Evolutionary conservation across 108 stramenopile species (phyloP), one percentile per base, ranked within the genome.

Genomic region (Bacterosira constricta): DNA sequence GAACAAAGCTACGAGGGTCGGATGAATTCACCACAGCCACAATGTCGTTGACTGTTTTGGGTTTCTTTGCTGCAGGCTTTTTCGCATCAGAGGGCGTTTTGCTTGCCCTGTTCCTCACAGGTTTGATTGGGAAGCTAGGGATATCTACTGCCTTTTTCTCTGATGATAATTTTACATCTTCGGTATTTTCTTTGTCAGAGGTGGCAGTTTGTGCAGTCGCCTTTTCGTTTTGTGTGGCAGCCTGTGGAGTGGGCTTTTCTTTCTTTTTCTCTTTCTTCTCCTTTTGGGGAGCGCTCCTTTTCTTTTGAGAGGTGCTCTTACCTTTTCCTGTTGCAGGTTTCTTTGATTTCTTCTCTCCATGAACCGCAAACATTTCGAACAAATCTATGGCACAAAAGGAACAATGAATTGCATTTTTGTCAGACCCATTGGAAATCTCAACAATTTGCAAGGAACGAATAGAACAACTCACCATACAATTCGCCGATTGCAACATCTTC

Each of bases 381-480:
- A 80, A 63, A 21, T 75, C 82, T 83, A n/a, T n/a, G n/a, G n/a
- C n/a, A n/a, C n/a, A n/a, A 3, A 30, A 49, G 18, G 49, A 27
- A 26, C 29, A 13, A 21, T 54, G 20, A 8, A 53, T 34, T 36
- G 2, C 9, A 31, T 13, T 51, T 53, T 20, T 37, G 23, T 54
- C 23, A 26, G 38, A 18, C 35, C 41, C 29, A 25, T 10, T 29
- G 15, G 17, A 39, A 63, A 23, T 63, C 25, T 44, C 20, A 29
- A 35, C 53, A 4, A 63, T 31, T 38, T 46, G 27, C 15, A 27
- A 41, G 37, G 7, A 21, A 73, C 17, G 15, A 35, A 52, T 47
- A 46, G 23, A 49, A 55, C 11, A 15, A 73, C 90, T 66, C 75
- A 91, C 88, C 88, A 39, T 75, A 55, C 29, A 93, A 42, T 34